Evolutionary conservation across 1,284 basidiomycete genomes (phyloP), one percentile per base, ranked within the genome.

Genomic region (Boletus smithii): DNA sequence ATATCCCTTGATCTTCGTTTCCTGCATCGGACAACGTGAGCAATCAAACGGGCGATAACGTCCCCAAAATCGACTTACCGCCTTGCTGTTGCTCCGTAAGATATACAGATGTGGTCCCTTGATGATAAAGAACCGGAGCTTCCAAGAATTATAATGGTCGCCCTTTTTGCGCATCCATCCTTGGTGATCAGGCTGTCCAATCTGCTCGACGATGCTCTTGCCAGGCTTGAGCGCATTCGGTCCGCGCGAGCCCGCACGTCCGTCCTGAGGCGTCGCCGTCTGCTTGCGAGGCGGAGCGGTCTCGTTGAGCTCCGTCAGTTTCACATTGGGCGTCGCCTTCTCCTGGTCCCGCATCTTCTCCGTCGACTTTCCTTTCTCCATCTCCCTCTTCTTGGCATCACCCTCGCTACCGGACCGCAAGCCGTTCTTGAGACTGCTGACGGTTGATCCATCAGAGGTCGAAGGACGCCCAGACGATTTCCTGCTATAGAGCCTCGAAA

Each of bases 91-190:
- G 57, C 81, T 88, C 69, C 81, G 81, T 63, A 97, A 66, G 62
- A 85, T 88, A 65, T 98, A 97, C 44, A 97, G 60, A 71, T 95
- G 87, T 1, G 85, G 77, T 0, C 92, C 95, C 69, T 97, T 97
- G 62, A 99, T 80, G n/a, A 97, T 83, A 57, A 97, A 91, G 71
- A 91, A 99, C 39, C 95, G 76, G 58, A 79, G 67, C 72, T 97
- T 98, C 97, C 95, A 99, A 13, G 79, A 79, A 61, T 91, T 93
- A 70, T 97, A 98, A 50, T 87, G 76, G 46, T 97, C 95, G 16
- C 92, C 91, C 70, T 86, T 91, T 79, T 99, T 99, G 66, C 89
- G 80, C 83, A 99, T 88, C 88, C 92, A 98, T 8, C 97, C 94
- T 20, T 78, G 74, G 65, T 90, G 83, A 69, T 97, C 94, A 13